Percentiles rank a stretch among this genome's conserved stretches.
Conservation (phyloP, 2,329 filamentous ascomycete species). For the Colletotrichum salicis region DNA sequence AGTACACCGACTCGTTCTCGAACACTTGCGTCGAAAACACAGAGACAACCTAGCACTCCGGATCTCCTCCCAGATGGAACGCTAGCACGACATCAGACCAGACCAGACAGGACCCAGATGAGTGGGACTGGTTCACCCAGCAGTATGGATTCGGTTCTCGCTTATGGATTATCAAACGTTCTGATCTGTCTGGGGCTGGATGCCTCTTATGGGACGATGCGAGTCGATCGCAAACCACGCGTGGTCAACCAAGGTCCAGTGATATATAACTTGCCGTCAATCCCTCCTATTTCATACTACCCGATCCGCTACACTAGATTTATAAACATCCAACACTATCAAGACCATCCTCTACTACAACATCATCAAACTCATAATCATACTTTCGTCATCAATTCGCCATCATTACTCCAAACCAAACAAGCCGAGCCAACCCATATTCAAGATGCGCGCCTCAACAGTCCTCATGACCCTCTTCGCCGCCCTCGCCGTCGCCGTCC, state of each 20-base stretch:
- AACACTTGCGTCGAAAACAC: too few relatives aligned
- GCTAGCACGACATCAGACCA: not conserved
- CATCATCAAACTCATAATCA: not conserved
- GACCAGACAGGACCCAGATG: not conserved
- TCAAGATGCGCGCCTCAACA: slow-evolving; percentile 21
- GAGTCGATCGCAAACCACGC: not conserved
- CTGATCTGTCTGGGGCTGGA: not conserved
- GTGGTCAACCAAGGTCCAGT: too few relatives aligned
- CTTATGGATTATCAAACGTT: not conserved
- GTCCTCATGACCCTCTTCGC: slow-evolving; percentile 22
- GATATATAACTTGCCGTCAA: not conserved
- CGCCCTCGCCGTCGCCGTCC: slow-evolving; percentile 13
- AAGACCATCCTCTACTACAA: not conserved
- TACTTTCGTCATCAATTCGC: not conserved
- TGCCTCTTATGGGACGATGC: not conserved
- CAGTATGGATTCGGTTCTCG: not conserved
- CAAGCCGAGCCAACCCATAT: too few relatives aligned
- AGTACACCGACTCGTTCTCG: too few relatives aligned
- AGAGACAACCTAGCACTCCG: too few relatives aligned
- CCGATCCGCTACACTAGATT: too few relatives aligned
- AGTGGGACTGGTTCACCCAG: not conserved
- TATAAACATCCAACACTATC: not conserved
- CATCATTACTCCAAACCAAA: not conserved
- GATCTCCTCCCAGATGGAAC: too few relatives aligned
- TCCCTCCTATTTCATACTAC: not conserved